These are phyloP conservation scores for Aspergillus ochraceus DNA, from an alignment of 2,329 filamentous ascomycete species.

Conservation along the genomic window DNA sequence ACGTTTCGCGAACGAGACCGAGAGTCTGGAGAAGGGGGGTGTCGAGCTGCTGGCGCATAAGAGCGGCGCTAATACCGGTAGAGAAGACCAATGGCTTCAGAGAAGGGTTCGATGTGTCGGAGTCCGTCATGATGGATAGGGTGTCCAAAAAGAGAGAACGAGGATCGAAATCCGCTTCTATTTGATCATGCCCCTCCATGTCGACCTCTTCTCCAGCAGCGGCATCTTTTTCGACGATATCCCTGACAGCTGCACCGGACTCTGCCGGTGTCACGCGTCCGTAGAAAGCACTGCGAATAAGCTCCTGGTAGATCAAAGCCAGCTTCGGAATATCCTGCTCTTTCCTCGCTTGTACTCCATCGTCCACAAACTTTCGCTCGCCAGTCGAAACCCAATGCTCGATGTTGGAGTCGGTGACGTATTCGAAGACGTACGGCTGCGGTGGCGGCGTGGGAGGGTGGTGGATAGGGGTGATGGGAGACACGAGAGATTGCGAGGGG, in stretches of 20 bases:
- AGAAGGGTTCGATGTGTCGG: slow-evolving; percentile 58
- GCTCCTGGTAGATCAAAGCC: slow-evolving; percentile 77
- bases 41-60: slow-evolving; percentile 84
- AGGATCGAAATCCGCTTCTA: slow-evolving; percentile 54
- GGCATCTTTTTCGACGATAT: slow-evolving; percentile 65
- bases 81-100: slow-evolving; percentile 70
- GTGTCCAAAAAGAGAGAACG: slow-evolving; percentile 78
- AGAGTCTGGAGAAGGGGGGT: slow-evolving; percentile 71
- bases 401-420: slow-evolving; percentile 70
- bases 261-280: slow-evolving; percentile 65
- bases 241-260: slow-evolving; percentile 70
- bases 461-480: slow-evolving; percentile 10
- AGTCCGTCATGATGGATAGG: slow-evolving; percentile 74
- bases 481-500: slow-evolving; percentile 11
- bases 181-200: slow-evolving; percentile 45
- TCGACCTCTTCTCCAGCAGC: slow-evolving; percentile 48
- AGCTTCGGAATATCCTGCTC: slow-evolving; percentile 69
- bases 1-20: slow-evolving; percentile 81
- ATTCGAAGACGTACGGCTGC: slow-evolving; percentile 68
- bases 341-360: slow-evolving; percentile 63
- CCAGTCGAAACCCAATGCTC: slow-evolving; percentile 67
- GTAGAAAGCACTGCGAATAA: slow-evolving; percentile 73
- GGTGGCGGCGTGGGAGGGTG: slow-evolving; percentile 23
- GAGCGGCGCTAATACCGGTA: slow-evolving; percentile 67
- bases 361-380: slow-evolving; percentile 65